Conservation (phyloP, 768 basidiomycete genomes). For the Russula olivacea region DNA sequence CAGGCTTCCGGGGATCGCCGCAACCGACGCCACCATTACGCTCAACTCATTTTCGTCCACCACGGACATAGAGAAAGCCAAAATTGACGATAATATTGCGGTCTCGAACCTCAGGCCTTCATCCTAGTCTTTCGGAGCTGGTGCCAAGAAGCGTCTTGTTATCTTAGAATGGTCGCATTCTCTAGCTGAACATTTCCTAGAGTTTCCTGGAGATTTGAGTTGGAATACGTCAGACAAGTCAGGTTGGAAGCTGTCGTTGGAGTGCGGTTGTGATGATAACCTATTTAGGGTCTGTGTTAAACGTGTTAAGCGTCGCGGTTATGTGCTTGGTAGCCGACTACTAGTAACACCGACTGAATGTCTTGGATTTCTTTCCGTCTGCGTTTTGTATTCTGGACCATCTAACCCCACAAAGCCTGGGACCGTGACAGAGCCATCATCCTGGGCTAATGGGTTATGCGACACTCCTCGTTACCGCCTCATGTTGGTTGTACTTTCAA, state of each 20-base stretch:
- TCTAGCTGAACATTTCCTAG: too few relatives aligned
- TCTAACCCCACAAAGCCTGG: too few relatives aligned
- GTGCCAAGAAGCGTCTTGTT: background rate
- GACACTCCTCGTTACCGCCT: too few relatives aligned
- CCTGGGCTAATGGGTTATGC: too few relatives aligned
- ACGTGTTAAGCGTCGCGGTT: background rate
- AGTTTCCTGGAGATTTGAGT: background rate
- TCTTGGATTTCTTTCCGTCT: background rate
- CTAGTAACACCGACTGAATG: background rate
- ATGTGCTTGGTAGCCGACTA: background rate
- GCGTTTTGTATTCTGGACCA: too few relatives aligned
- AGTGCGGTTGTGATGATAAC: background rate
- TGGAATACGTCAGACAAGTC: background rate
- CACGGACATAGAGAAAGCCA: background rate
- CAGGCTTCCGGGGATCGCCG: background rate
- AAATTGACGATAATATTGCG: background rate
- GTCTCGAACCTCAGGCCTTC: background rate
- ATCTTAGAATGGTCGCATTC: background rate
- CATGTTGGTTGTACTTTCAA: too few relatives aligned
- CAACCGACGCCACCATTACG: background rate
- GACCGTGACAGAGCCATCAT: too few relatives aligned
- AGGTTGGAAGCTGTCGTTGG: background rate
- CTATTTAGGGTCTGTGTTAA: background rate
- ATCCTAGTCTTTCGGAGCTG: background rate
- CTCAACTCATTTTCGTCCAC: background rate